These are phyloP conservation scores for Globisporangium polare DNA, from an alignment of 352 stramenopile species.

Conservation along the genomic window DNA sequence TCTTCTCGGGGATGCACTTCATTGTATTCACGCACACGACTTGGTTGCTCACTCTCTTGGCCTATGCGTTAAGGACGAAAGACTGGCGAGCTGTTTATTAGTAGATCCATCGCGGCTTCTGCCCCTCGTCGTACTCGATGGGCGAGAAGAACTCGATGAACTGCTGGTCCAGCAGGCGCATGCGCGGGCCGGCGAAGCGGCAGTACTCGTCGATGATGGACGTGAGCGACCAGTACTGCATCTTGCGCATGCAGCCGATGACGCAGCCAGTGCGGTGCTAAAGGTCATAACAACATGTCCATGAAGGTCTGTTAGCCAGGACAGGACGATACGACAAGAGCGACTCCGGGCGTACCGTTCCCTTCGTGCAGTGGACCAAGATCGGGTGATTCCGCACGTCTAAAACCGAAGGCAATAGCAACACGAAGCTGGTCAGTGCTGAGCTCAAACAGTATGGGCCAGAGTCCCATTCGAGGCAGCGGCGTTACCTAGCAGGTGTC, in stretches of 20 bases:
- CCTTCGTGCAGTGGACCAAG: slow-evolving; percentile 87
- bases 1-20: slow-evolving; percentile 3
- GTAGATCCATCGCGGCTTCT: slow-evolving; percentile 74
- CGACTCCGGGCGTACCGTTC: slow-evolving; percentile 50
- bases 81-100: slow-evolving; percentile 25
- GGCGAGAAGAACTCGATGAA: slow-evolving; percentile 90
- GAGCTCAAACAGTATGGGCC: no score
- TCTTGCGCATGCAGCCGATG: slow-evolving; percentile 85
- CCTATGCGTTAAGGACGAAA: no score
- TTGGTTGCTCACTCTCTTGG: not conserved
- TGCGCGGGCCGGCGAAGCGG: slow-evolving; percentile 76
- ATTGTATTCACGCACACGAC: slow-evolving; percentile 44
- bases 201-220: slow-evolving; percentile 89
- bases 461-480: not conserved
- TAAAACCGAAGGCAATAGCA: slow-evolving; percentile 13
- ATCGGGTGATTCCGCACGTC: slow-evolving; percentile 87
- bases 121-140: slow-evolving; percentile 75
- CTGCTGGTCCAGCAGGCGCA: slow-evolving; percentile 84
- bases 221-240: slow-evolving; percentile 84
- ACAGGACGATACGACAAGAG: no score
- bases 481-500: slow-evolving; percentile 62
- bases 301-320: not conserved
- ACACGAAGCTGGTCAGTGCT: not conserved
- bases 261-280: slow-evolving; percentile 84
- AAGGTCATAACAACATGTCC: no score